Evolutionary conservation across 768 basidiomycete species (phyloP), one percentile per base, ranked within the genome.

Genomic region (Mycena indigotica): DNA sequence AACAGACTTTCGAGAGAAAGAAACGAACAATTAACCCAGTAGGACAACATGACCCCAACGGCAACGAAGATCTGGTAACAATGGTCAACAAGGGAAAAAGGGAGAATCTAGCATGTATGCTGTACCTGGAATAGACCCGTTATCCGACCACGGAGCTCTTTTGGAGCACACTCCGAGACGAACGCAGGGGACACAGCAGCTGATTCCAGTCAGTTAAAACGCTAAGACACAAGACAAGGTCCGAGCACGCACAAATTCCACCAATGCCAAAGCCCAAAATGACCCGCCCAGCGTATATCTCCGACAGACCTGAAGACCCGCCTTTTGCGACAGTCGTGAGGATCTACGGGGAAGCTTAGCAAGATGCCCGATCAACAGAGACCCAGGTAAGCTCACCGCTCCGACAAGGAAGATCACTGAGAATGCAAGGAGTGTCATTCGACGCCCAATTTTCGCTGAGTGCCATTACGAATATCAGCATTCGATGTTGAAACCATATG

Each of bases 91-190:
- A 24, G 13, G 16, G 15, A 15, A 4, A 10, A 39, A 50, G 48
- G 15, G 46, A 12, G 10, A 32, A n/a, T 41, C 17, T 35, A 17
- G 10, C 32, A 35, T 8, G 8, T 8, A 8, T 35, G 10, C 17
- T 72, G 25, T 32, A 83, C 91, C 70, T 94, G 93, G 80, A 93
- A 93, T 28, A 90, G 67, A 41, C 92, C 91, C 0, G 90, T 93
- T 62, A 94, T 91, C 49, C 89, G 81, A 5, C 92, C 93, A 59
- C 93, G 87, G 5, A 93, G 89, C 21, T 91, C 80, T 69, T 93
- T 95, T 4, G 94, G 94, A 2, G 87, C 81, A 69, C 91, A 93
- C 70, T 95, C 94, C 10, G 89, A 87, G 21, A 94, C 91, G 67
- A 84, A 95, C 0, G 91, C 86, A 4, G 93, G 94, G 1, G 91